A percentile compares a stretch with the other conserved stretches of the same genome.
Evolutionary conservation across 2,329 filamentous ascomycete genomes (phyloP).

Genomic region (Fusarium pilosicola): DNA sequence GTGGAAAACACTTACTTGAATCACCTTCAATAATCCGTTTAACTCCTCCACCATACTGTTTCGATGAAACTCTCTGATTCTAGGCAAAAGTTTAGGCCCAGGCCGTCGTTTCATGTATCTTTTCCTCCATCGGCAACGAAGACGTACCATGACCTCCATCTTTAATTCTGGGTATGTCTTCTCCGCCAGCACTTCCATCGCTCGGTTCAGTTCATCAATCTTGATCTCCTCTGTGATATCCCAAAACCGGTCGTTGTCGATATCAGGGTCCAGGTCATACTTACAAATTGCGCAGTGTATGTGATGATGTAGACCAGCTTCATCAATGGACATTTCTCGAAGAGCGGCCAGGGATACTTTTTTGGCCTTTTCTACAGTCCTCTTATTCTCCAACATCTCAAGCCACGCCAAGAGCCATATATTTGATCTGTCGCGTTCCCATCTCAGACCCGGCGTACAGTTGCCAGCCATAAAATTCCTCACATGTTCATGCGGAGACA

Average conservation of each 20-base stretch:
- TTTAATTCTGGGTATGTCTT: background rate
- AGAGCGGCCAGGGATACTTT: background rate
- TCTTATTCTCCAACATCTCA: background rate
- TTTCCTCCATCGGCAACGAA: no score
- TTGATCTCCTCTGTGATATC: background rate
- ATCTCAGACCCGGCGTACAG: no score
- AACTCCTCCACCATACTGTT: no score
- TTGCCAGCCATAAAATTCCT: no score
- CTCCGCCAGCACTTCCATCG: background rate
- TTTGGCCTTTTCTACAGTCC: background rate
- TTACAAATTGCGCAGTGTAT: background rate
- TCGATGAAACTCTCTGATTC: no score
- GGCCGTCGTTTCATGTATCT: accelerated
- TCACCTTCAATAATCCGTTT: no score
- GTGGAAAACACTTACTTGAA: no score
- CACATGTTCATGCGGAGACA: no score
- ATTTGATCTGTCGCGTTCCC: no score
- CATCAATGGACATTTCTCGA: background rate
- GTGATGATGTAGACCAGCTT: background rate
- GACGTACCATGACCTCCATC: background rate
- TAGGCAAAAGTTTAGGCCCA: accelerated
- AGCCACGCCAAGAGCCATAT: background rate
- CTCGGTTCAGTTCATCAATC: background rate
- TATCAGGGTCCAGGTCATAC: no score
- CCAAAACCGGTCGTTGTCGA: background rate